phyloP scores from a whole-genome alignment of 192 early-diverging fungal genomes.

The Cetraspora pellucida region DNA sequence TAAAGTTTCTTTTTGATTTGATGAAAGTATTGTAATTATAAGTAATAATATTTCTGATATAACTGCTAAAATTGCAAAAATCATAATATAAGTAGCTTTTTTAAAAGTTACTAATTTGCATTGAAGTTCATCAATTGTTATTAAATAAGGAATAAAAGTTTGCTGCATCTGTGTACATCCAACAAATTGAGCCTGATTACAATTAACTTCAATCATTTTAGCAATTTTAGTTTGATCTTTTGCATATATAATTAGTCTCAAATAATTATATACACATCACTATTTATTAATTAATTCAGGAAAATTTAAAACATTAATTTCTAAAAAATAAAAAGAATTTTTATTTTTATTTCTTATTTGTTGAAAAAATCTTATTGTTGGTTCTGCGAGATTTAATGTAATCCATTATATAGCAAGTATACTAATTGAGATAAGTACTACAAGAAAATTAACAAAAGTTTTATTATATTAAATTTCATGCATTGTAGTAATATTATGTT shows the following conservation, averaged over 20 bases:
- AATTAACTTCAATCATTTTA: not conserved
- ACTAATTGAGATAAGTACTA: not conserved
- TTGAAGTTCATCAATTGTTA: slow-evolving; percentile 1
- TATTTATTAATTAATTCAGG: no score
- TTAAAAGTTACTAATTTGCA: not conserved
- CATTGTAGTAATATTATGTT: not conserved
- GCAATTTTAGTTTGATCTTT: slow-evolving; percentile 13
- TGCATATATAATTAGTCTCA: not conserved
- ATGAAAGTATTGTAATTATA: not conserved
- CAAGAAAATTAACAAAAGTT: not conserved
- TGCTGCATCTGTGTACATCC: not conserved
- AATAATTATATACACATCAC: no score
- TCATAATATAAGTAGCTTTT: not conserved
- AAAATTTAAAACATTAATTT: no score
- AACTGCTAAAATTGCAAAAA: slow-evolving; percentile 9
- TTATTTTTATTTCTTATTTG: not conserved
- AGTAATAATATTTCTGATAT: not conserved
- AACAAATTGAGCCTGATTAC: not conserved
- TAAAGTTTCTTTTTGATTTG: slow-evolving; percentile 5
- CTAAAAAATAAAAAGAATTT: no score
- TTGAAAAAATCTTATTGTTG: slow-evolving; percentile 1
- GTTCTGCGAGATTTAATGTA: not conserved
- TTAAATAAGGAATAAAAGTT: not conserved
- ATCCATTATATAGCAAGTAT: not conserved
- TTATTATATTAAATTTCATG: no score